phyloP scores from a whole-genome alignment of 1,139 yeast genomes.

The Saccharomyces uvarum region DNA sequence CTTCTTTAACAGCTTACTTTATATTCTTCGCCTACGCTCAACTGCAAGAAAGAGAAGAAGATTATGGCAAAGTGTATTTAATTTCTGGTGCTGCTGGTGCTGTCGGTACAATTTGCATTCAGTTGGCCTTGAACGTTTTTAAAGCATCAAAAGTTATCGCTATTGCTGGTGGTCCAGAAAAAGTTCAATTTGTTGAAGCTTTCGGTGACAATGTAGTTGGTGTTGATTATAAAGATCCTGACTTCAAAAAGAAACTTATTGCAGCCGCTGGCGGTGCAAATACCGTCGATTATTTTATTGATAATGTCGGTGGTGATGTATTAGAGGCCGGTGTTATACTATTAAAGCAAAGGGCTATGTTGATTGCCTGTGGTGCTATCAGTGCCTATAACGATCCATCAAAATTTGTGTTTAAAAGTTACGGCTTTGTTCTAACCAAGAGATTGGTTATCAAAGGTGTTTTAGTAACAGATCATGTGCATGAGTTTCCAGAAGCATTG shows the following conservation, averaged over 20 bases:
- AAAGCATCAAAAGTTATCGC: conserved; percentile 55
- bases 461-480: conserved; percentile 35
- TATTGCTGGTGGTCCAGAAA: conserved; percentile 54
- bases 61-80: conserved; percentile 38
- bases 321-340: conserved; percentile 42
- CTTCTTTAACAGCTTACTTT: conserved; percentile 57
- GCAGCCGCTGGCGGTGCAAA: conserved; percentile 41
- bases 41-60: conserved; percentile 32
- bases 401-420: conserved; percentile 34
- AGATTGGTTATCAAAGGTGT: conserved; percentile 46
- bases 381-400: conserved; percentile 46
- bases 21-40: conserved; percentile 44
- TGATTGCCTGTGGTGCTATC: conserved; percentile 58
- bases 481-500: conserved; percentile 36
- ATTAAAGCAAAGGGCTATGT: conserved; percentile 38
- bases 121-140: conserved; percentile 47
- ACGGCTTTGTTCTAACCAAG: conserved; percentile 41
- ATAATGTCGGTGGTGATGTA: conserved; percentile 59
- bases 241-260: conserved; percentile 38
- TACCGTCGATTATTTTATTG: conserved; percentile 43
- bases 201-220: conserved; percentile 48
- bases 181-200: conserved; percentile 47
- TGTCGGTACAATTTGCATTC: conserved; percentile 57
- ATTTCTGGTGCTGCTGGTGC: conserved; percentile 69
- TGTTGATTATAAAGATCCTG: conserved; percentile 47